Percentiles rank a stretch among this genome's conserved stretches.
Evolutionary conservation across 2,329 filamentous ascomycete species (phyloP).

Genomic region (Xylariaceae sp.): DNA sequence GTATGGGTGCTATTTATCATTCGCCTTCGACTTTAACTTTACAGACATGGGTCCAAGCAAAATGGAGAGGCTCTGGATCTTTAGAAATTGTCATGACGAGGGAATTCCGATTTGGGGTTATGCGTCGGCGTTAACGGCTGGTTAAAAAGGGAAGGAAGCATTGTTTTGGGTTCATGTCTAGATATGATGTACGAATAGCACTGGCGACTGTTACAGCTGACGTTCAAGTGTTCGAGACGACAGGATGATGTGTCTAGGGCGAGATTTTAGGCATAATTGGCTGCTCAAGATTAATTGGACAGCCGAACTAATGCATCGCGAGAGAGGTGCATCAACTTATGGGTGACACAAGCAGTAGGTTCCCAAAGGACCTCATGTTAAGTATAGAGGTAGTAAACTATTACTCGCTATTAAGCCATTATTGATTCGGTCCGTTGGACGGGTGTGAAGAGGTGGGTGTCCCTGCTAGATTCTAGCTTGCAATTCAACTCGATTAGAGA

Average conservation of each 20-base stretch:
- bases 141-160: conserved; percentile 19
- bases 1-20: conserved; percentile 19
- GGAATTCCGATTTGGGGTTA: conserved; percentile 9
- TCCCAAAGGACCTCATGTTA: conserved; percentile 3
- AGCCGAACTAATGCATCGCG: conserved; percentile 12
- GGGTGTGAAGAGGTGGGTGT: no score
- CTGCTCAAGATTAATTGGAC: conserved; percentile 7
- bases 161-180: conserved; percentile 21
- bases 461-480: no score
- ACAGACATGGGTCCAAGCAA: conserved; percentile 26
- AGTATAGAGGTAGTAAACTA: conserved; percentile 2
- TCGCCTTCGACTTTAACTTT: conserved; percentile 26
- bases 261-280: conserved; percentile 8
- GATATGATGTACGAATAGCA: conserved; percentile 30
- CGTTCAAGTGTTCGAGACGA: conserved; percentile 11
- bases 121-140: conserved; percentile 29
- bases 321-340: conserved; percentile 14
- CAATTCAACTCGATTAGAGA: no score
- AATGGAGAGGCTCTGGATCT: conserved; percentile 12
- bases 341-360: not conserved
- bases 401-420: not conserved
- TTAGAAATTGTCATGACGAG: conserved; percentile 11
- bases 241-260: conserved; percentile 11
- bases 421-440: no score
- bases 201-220: conserved; percentile 17